These are phyloP conservation scores for Botryotinia convoluta DNA, from an alignment of 2,329 filamentous ascomycete species.

Conservation along the genomic window DNA sequence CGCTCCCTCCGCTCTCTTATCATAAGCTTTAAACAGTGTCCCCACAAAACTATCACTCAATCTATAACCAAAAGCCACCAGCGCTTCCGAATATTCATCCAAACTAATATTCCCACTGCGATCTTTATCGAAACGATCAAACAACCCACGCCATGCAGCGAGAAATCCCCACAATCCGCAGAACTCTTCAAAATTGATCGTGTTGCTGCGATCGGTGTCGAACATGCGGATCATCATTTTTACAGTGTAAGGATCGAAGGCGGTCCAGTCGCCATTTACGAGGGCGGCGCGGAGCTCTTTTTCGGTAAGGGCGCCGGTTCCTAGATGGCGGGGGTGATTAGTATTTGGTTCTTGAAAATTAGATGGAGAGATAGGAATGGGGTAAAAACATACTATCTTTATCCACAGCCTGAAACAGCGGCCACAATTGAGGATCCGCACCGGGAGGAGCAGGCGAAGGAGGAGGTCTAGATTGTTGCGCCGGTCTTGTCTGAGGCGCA, in stretches of 20 bases:
- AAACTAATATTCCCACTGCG: conserved; percentile 82
- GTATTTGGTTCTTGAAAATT: conserved; percentile 9
- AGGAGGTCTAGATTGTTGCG: conserved; percentile 61
- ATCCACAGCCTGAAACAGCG: conserved; percentile 88
- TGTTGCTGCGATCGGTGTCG: conserved; percentile 83
- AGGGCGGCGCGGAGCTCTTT: conserved; percentile 83
- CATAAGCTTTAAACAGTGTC: conserved; percentile 84
- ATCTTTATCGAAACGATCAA: conserved; percentile 92
- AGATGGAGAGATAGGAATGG: neutral
- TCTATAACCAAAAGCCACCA: conserved; percentile 91
- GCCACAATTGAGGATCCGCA: conserved; percentile 72
- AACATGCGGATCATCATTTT: conserved; percentile 99
- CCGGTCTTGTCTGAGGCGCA: conserved; percentile 41
- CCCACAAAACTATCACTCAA: conserved; percentile 80
- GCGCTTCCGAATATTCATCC: conserved; percentile 82
- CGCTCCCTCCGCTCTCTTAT: conserved; percentile 66
- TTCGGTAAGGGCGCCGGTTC: conserved; percentile 80
- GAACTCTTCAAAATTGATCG: conserved; percentile 94
- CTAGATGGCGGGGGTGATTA: conserved; percentile 39
- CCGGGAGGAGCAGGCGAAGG: conserved; percentile 58
- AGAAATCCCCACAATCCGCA: conserved; percentile 96
- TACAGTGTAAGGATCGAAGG: conserved; percentile 91
- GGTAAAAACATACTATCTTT: conserved; percentile 61
- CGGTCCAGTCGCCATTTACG: conserved; percentile 93
- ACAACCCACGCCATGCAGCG: conserved; percentile 87